phyloP scores from a whole-genome alignment of 805 yeast genomes.

The Teunomyces stri region DNA sequence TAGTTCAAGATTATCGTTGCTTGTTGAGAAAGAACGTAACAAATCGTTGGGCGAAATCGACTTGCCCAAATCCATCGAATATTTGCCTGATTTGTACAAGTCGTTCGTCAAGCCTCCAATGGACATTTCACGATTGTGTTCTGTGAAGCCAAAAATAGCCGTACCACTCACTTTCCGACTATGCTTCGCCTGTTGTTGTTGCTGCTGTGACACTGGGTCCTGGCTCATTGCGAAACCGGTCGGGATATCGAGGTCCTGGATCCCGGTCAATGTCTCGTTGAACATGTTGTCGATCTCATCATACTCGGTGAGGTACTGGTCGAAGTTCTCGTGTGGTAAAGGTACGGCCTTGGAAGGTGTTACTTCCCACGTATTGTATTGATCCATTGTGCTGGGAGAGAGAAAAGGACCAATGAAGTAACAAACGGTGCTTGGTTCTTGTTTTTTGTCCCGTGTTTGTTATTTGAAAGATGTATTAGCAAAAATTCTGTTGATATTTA shows the following conservation, averaged over 20 bases:
- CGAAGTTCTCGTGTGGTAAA: conserved; percentile 54
- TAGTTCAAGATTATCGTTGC: conserved; percentile 3
- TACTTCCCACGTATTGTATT: conserved; percentile 28
- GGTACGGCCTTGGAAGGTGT: conserved; percentile 34
- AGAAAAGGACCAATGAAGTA: no score
- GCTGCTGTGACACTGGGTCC: conserved; percentile 10
- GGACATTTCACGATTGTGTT: conserved; percentile 62
- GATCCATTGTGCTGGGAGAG: conserved; percentile 15
- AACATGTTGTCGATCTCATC: conserved; percentile 55
- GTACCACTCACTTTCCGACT: conserved; percentile 71
- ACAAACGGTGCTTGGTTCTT: background rate
- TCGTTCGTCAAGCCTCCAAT: conserved; percentile 47
- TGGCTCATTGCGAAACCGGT: conserved; percentile 32
- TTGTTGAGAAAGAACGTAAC: conserved; percentile 15
- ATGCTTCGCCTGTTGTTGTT: conserved; percentile 34
- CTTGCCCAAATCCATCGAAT: conserved; percentile 23
- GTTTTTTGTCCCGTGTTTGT: no score
- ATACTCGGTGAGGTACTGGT: conserved; percentile 42
- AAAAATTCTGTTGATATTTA: no score
- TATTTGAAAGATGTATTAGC: no score
- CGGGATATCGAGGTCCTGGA: conserved; percentile 67
- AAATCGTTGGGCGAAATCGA: conserved; percentile 37
- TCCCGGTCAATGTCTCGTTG: conserved; percentile 51
- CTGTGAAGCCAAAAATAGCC: conserved; percentile 72
- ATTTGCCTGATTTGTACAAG: conserved; percentile 18